Base-by-base conservation (phyloP, 208 protist species). In the Leptomonas seymouri region DNA sequence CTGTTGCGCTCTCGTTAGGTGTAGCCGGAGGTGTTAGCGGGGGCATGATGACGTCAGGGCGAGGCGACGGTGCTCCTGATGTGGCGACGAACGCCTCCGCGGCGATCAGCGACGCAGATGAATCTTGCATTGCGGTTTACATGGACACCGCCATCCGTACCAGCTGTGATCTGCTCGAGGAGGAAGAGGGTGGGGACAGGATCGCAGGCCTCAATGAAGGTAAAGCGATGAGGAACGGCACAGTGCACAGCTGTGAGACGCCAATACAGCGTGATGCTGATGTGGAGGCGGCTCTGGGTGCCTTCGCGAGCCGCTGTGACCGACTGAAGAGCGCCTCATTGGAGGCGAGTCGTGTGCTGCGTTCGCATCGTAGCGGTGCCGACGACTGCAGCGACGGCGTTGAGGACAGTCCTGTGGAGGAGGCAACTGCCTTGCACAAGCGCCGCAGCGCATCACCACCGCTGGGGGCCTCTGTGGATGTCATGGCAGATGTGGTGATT, bases 141-240 rank as follows among this genome's bases (percentile, higher is more conserved):
- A 72, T 81, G 23, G 80, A 89, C 64, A 68, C 63, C 16, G 67
- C 77, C 18, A 79, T 89, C 45, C 83, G 80, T 23, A 76, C 64
- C 46, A 76, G 76, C 34, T 50, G 44, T 15, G 74, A 78, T 34
- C 65, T 84, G 53, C 73, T 82, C 31, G 74, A 68, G 61, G 64
- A 76, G 31, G 77, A 80, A n/a, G 57, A 74, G 28, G 56, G 41
- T 9, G 30, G 3, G 2, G 67, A 64, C 14, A 14, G 11, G 3
- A 25, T 5, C 6, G 34, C 11, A 5, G 18, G 8, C 27, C 11
- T 9, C 2, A 12, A 30, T 7, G n/a, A 53, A 8, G n/a, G 23
- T 7, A 3, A 27, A 3, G n/a, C 34, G 34, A 5, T 15, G 48
- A 8, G 6, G n/a, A 27, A 5, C 21, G 14, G 9, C 9, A 9